These are phyloP conservation scores for Blastobotrys arbuscula DNA, from an alignment of 1,139 yeast species.

Conservation along the genomic window DNA sequence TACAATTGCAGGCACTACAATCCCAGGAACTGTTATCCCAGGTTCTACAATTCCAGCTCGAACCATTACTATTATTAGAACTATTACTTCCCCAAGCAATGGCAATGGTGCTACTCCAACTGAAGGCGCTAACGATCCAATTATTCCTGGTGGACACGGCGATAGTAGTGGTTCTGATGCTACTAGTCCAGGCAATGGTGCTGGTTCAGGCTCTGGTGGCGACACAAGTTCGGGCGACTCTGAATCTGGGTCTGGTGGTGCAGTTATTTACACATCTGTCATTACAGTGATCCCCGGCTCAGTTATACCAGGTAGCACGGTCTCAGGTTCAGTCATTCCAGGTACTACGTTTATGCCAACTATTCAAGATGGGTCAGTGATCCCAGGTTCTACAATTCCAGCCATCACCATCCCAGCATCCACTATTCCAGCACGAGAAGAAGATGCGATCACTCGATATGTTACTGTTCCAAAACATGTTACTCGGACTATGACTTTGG, in stretches of 20 bases:
- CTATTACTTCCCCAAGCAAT: constrained; percentile 9
- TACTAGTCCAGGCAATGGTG: neutral
- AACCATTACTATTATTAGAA: constrained; percentile 9
- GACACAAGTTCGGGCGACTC: neutral
- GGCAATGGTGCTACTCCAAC: neutral
- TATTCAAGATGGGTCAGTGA: constrained; percentile 12
- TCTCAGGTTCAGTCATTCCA: constrained; percentile 3
- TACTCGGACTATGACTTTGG: neutral
- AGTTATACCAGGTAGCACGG: constrained; percentile 18
- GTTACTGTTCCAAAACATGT: constrained; percentile 6
- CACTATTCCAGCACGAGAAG: constrained; percentile 16
- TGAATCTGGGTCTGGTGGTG: neutral
- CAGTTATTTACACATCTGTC: neutral
- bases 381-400: constrained; percentile 15
- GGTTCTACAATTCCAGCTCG: constrained; percentile 18
- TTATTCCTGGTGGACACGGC: neutral
- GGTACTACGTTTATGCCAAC: constrained; percentile 3
- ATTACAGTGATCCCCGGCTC: constrained; percentile 13
- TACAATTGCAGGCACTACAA: constrained; percentile 14
- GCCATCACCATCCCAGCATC: constrained; percentile 16
- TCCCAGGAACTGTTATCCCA: constrained; percentile 16
- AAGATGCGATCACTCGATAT: constrained; percentile 10
- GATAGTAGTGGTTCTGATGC: neutral
- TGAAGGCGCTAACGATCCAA: neutral
- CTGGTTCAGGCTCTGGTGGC: neutral